These are phyloP conservation scores for Tetrahymena borealis DNA, from an alignment of 73 alveolate species.

Conservation along the genomic window DNA sequence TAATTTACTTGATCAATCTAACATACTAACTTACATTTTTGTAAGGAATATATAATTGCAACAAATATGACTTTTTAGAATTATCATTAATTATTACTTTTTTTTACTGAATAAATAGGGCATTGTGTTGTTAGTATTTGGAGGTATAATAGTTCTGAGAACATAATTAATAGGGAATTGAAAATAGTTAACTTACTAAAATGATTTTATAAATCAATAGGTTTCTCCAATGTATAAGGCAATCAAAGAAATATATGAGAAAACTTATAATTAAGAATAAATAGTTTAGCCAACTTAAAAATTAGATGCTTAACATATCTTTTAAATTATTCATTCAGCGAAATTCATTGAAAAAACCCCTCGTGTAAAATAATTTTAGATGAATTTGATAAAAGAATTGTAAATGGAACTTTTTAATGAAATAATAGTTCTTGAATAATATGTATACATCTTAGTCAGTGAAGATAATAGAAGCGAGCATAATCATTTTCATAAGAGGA, in stretches of 20 bases:
- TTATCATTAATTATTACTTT: not conserved
- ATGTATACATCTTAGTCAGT: not conserved
- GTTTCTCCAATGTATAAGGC: not conserved
- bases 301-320: not conserved
- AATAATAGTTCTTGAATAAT: not conserved
- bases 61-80: too few species aligned
- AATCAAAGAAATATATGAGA: not conserved
- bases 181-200: too few species aligned
- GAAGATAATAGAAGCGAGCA: not conserved
- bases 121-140: not conserved
- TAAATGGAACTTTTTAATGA: not conserved
- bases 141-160: too few species aligned
- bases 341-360: not conserved
- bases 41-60: not conserved
- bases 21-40: not conserved
- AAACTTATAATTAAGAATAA: not conserved
- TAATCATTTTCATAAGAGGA: not conserved
- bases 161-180: too few species aligned
- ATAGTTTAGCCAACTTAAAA: not conserved
- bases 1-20: not conserved
- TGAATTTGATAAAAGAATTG: not conserved
- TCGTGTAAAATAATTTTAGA: not conserved
- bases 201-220: not conserved
- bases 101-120: not conserved
- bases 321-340: not conserved